Evolutionary conservation across 2,329 filamentous ascomycete species (phyloP), one percentile per base, ranked within the genome.

Genomic region (Calonectria multiphialidica): DNA sequence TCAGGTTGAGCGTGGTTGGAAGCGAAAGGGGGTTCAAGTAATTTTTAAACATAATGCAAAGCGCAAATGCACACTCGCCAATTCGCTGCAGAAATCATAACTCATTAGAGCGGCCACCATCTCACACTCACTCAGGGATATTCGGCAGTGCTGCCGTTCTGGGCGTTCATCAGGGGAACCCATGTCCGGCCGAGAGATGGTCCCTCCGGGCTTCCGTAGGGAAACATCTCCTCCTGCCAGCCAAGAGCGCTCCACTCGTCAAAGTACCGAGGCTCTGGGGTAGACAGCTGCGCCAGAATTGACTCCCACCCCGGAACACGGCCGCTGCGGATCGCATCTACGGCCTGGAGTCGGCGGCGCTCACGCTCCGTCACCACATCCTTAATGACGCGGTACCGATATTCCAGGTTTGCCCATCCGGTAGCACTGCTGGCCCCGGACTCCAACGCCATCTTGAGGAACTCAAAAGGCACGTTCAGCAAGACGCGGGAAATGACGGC

Each of bases 401-500:
- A 81, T 69, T 87, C 84, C 1, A 84, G 83, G 45, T 83, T 88
- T 30, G 87, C 85, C 86, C 88, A 90, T 25, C 85, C 88, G n/a
- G 85, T 84, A 35, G 85, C 83, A 53, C 85, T 85, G 49, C 89
- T 89, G 10, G 92, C 86, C 30, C 86, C 86, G 8, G 91, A 90
- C 76, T 93, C 92, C 40, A 95, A 86, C 2, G 94, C 83, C 71
- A 88, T 87, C 81, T 93, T 92, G 28, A 96, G 85, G 33, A 92
- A 85, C 16, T 88, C 85, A 75, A 93, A 94, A 0, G 94, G 94
- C 7, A 95, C 84, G 47, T 94, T 94, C 65, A 95, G 84, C 2
- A 96, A 85, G 25, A 94, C 85, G 33, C 89, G 91, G 0, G 94
- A 95, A 6, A 95, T 83, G 0, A 88, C 82, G 0, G 86, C 85